These are phyloP conservation scores for Multifurca ochricompacta DNA, from an alignment of 768 basidiomycete species.

Conservation along the genomic window DNA sequence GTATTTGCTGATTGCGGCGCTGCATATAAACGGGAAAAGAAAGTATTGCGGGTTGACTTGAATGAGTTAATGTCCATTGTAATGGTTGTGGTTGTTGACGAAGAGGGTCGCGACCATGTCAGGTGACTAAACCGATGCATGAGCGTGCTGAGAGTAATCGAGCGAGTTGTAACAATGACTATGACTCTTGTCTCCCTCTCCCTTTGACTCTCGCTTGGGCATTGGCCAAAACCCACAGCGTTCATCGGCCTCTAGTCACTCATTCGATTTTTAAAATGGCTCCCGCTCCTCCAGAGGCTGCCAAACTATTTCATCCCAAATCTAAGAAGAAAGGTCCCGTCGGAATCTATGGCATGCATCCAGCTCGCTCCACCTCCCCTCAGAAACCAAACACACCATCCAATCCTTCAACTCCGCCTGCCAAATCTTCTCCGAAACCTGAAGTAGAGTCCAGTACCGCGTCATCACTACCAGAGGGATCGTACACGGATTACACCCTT, in stretches of 20 bases:
- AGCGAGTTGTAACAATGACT: background rate
- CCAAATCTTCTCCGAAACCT: constrained; percentile 16
- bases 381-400: constrained; percentile 11
- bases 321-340: constrained; percentile 15
- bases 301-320: constrained; percentile 21
- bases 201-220: background rate
- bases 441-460: background rate
- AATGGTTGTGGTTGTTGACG: background rate
- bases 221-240: constrained; percentile 1
- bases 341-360: constrained; percentile 10
- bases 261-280: constrained; percentile 4
- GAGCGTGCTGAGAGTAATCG: background rate
- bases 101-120: background rate
- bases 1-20: background rate
- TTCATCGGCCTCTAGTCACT: background rate
- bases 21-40: constrained; percentile 12
- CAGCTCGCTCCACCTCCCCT: constrained; percentile 9
- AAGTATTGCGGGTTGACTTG: background rate
- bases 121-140: constrained; percentile 1
- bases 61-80: constrained; percentile 4
- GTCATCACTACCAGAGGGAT: constrained; percentile 48
- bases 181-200: background rate
- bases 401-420: constrained; percentile 12
- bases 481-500: constrained; percentile 69
- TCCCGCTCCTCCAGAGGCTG: constrained; percentile 11